Base-by-base conservation (phyloP, 1,284 basidiomycete species). In the Omphalotus olearius region DNA sequence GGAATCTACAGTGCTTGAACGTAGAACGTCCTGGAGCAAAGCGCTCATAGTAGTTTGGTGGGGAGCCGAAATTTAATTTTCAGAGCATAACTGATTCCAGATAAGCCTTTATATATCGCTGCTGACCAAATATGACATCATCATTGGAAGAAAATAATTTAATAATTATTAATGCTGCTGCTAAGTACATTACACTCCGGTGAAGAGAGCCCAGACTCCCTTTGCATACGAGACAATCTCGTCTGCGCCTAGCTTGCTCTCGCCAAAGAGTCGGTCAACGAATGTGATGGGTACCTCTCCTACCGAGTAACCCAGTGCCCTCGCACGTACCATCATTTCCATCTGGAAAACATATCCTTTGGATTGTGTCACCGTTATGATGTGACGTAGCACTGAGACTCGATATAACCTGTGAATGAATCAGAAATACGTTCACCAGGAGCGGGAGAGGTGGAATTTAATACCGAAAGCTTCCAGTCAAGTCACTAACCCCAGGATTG, bases 341-440 rank as follows among this genome's bases (percentile, higher is more conserved):
- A 96, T 96, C 73, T 96, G 93, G 75, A 96, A 95, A 13, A 96
- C 93, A 62, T 95, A 96, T 2, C 93, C 93, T 59, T 90, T 89
- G 14, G 89, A 92, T 56, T 86, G 80, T 6, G 88, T 92, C 57
- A 86, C 76, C 4, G 83, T 78, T 61, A 96, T 95, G 61, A 96
- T 88, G 59, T 89, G 83, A 47, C 79, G 79, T 53, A 96, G 75
- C 4, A 91, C 91, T 1, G 78, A 76, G 13, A 83, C 69, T 41
- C 88, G 83, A 67, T 95, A 96, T 17, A 96, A 69, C 54, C 91
- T 92, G 9, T 18, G 37, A 50, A 42, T 37, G 16, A 40, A 43
- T 6, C 51, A 18, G 4, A n/a, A 36, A 17, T 14, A 10, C 37
- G 41, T 23, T 16, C 16, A 42, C 48, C 20, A 37, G n/a, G 57